Evolutionary conservation across 306 rosid genomes (phyloP), one percentile per base, ranked within the genome.

Genomic region (Casuarina cunninghamiana): DNA sequence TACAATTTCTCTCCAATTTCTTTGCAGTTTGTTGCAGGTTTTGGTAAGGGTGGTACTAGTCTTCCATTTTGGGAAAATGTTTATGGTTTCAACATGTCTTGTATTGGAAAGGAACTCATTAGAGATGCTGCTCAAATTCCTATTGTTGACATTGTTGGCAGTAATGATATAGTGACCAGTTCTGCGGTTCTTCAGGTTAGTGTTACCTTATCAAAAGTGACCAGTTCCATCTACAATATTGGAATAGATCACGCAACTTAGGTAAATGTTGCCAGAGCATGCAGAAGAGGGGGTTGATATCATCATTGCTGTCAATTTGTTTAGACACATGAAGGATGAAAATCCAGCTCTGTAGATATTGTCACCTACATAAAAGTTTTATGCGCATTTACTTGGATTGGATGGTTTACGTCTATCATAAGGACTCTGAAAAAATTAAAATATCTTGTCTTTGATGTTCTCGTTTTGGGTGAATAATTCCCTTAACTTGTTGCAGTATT

Each of bases 61-160:
- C 90, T 92, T 84, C 93, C 93, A 11, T 95, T 95, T 89, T 95
- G 97, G 99, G 97, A 93, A 71, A 85, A 85, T 45, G 96, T 95
- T 76, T 85, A 75, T 77, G 91, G 92, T 76, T 88, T 95, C 84
- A 81, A 86, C 83, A 95, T 93, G 93, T 89, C 97, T 68, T 81
- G 87, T 80, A 84, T 95, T 50, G 99, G 99, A 53, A 87, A 91
- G 78, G 99, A 95, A 76, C 95, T 95, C 75, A 77, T 91, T 51
- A 78, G 72, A 26, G 93, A 86, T 71, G 96, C 99, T 67, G 89
- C 97, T 50, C 77, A 77, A 63, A 69, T 82, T 69, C 97, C 97
- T 48, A 91, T 95, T n/a, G 97, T 93, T n/a, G 99, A 95, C 78
- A 74, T 82, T 26, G 79, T 93, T 66, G 94, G 91, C 74, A 79